A percentile compares a stretch with the other conserved stretches of the same genome.
phyloP scores from a whole-genome alignment of 2,329 filamentous ascomycete species.

The Aspergillus texensis region DNA sequence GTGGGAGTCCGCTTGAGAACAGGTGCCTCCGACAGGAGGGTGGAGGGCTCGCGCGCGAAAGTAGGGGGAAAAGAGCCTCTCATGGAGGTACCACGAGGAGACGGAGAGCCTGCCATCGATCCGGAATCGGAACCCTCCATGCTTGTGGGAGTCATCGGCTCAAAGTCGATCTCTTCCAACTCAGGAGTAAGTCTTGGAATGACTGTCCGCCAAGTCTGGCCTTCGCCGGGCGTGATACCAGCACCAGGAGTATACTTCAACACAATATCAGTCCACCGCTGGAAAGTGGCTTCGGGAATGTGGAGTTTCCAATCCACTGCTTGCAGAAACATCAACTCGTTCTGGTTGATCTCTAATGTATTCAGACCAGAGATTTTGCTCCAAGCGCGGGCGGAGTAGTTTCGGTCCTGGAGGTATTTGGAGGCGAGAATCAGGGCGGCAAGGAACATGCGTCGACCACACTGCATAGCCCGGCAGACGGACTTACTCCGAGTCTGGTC shows the following conservation, averaged over 20 bases:
- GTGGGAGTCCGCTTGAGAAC: constrained; percentile 44
- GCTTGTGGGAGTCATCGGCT: constrained; percentile 34
- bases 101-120: constrained; percentile 31
- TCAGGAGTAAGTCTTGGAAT: constrained; percentile 61
- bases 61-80: constrained; percentile 14
- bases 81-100: constrained; percentile 27
- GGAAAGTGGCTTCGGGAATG: constrained; percentile 84
- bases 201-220: constrained; percentile 48
- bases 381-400: constrained; percentile 97
- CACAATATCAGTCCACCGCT: constrained; percentile 92
- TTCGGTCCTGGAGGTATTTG: constrained; percentile 96
- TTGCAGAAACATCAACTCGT: constrained; percentile 87
- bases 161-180: constrained; percentile 52
- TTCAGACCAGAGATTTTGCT: constrained; percentile 98
- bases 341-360: constrained; percentile 92
- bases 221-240: constrained; percentile 41
- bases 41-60: constrained; percentile 25
- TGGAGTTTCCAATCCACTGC: constrained; percentile 95
- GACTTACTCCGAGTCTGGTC: constrained; percentile 76
- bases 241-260: constrained; percentile 74
- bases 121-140: constrained; percentile 30
- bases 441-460: constrained; percentile 95
- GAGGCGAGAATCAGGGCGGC: constrained; percentile 92
- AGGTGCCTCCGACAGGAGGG: constrained; percentile 28
- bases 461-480: constrained; percentile 80